phyloP scores from a whole-genome alignment of 768 basidiomycete genomes.

The Cystofilobasidium bisporidii region DNA sequence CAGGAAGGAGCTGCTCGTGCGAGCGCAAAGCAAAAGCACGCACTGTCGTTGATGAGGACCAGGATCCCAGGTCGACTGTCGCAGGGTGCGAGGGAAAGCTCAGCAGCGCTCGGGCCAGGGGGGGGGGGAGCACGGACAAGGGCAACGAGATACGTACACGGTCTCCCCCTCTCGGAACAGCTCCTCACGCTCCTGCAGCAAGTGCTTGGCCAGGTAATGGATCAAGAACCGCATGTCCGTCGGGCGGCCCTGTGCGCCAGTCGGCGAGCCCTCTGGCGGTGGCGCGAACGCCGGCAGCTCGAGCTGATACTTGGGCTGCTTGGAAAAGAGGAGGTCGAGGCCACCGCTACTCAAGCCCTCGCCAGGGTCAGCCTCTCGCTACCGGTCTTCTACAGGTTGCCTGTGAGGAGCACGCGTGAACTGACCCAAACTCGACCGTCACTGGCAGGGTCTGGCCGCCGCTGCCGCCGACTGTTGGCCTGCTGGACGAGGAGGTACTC shows the following conservation, averaged over 20 bases:
- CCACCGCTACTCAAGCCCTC: conserved; percentile 17
- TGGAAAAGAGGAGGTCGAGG: conserved; percentile 26
- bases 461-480: background rate
- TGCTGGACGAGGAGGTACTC: background rate
- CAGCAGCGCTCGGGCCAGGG: too few relatives aligned
- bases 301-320: conserved; percentile 22
- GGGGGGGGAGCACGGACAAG: background rate
- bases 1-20: background rate
- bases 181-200: conserved; percentile 75
- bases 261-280: background rate
- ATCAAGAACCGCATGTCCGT: conserved; percentile 69
- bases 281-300: conserved; percentile 12
- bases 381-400: too few relatives aligned
- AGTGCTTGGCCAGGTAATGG: conserved; percentile 60
- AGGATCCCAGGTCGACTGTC: conserved; percentile 86
- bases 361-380: too few relatives aligned
- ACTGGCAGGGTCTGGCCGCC: conserved; percentile 12
- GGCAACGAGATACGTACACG: conserved; percentile 50
- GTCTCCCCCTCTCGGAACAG: conserved; percentile 79
- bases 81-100: background rate
- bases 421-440: conserved; percentile 28
- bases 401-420: background rate
- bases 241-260: conserved; percentile 40
- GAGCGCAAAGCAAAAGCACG: background rate
- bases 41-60: conserved; percentile 81